phyloP scores from a whole-genome alignment of 108 stramenopile species.

The Cyclotella choctawhatcheeana region DNA sequence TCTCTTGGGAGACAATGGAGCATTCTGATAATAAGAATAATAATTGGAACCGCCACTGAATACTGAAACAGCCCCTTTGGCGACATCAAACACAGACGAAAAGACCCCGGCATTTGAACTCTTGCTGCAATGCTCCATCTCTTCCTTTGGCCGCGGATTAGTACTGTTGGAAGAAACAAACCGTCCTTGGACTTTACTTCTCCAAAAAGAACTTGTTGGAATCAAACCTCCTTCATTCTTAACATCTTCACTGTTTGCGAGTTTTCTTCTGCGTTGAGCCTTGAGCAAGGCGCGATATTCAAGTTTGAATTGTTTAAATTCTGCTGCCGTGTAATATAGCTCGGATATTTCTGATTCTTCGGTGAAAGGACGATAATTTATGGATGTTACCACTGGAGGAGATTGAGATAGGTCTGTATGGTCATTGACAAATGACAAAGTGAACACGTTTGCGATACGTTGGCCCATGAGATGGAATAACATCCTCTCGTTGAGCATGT shows the following conservation, averaged over 20 bases:
- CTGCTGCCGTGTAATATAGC: constrained; percentile 20
- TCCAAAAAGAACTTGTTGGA: neutral
- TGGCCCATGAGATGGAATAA: constrained; percentile 19
- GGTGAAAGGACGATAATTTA: constrained; percentile 22
- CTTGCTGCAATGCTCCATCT: too few species aligned
- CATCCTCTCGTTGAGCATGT: neutral
- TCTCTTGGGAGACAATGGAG: neutral
- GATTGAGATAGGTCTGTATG: neutral
- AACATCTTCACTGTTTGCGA: neutral
- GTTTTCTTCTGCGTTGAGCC: neutral
- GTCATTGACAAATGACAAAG: constrained; percentile 26
- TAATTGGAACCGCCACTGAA: constrained; percentile 21
- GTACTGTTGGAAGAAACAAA: neutral
- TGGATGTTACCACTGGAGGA: constrained; percentile 16
- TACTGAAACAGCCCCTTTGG: constrained; percentile 18
- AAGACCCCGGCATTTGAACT: constrained; percentile 9
- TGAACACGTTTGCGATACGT: neutral
- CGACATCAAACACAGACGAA: constrained; percentile 39
- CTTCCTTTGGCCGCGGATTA: too few species aligned
- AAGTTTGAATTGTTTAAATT: constrained; percentile 14
- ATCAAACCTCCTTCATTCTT: neutral
- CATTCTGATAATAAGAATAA: neutral
- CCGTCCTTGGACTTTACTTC: neutral
- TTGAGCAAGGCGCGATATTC: constrained; percentile 17
- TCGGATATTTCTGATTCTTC: neutral